Base-by-base conservation (phyloP, 2,329 filamentous ascomycete species). In the Fusarium zealandicum region DNA sequence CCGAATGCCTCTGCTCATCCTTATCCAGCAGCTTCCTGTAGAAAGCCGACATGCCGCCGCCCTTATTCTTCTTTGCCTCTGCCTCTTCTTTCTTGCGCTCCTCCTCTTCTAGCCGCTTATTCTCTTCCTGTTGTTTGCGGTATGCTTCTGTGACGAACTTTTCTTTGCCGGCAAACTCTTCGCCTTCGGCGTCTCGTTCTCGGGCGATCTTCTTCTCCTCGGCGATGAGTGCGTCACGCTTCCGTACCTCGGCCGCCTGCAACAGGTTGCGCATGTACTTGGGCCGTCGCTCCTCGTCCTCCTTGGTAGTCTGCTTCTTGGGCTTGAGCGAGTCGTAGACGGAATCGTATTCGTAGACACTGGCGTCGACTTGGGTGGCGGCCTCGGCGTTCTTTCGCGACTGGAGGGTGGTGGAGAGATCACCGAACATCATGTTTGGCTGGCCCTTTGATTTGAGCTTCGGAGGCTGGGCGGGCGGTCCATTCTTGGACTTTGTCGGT, bases 71-170 rank as follows among this genome's bases (percentile, higher is more conserved):
- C 70, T 81, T 82, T 18, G 82, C 80, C 66, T 90, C 82, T 31
- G 80, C 82, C 65, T 88, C 89, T 65, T 90, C 87, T 51, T 80
- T 78, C 53, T 72, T 75, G 69, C 79, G 82, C 74, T 95, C 90
- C 69, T 91, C 89, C 60, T 86, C 88, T 68, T 93, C 89, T 8
- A 90, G 69, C 48, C 80, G 77, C 62, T 80, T 78, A 61, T 90
- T 87, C 72, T 93, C 90, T 70, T 89, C 89, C 68, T 93, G 90
- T 69, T 93, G 90, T 68, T 82, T 81, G 76, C 90, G 91, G 72
- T 95, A 96, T 30, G 90, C 90, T 52, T 86, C 88, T 0, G 90
- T 95, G 28, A 95, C 91, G 64, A 95, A 95, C 73, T 88, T 90
- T 70, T 95, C 91, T 76, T 93, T 95, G 66, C 88, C 90, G 0